Base-by-base conservation (phyloP, 441 rosid species). In the Pelargonium australe region DNA sequence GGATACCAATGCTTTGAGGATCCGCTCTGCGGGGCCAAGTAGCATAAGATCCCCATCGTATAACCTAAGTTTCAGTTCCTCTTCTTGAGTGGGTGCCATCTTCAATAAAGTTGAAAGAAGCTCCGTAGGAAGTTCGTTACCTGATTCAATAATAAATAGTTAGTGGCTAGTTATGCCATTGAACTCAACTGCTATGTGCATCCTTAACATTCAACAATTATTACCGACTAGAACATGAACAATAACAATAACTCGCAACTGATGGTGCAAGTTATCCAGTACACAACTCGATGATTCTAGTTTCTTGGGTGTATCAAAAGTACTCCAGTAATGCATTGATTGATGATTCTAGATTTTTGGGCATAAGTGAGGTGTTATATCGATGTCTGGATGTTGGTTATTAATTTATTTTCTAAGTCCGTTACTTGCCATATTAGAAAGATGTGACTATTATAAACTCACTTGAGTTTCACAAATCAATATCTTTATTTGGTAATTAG, bases 31-130 rank as follows among this genome's bases (percentile, higher is more conserved):
- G 6, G 88, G 77, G 68, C 98, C 98, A 25, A 95, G 89, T 76
- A 79, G 87, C 76, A 97, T 79, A 71, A 88, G 66, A 69, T 87
- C 95, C 60, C 98, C 97, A 57, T 60, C 76, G 74, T 77, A 95
- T 78, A 95, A 58, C 78, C 98, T 89, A 68, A 95, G 95, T 85
- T 90, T 90, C 79, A 92, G 82, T 79, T 95, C 99, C 82, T 95
- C 99, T 57, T 88, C 97, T 7, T 81, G 51, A 66, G 95, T 90
- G 47, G 99, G 99, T 69, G 91, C 88, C 97, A 95, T 89, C 85
- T 88, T 95, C 77, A 90, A 81, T 68, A 95, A 77, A 70, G 89
- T 88, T 76, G 92, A 90, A 67, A 95, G 78, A 70, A 95, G 83
- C 78, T 92, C 99, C 16, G 72, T 79, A 28, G 99, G 98, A 68